Evolutionary conservation across 1,284 basidiomycete species (phyloP).

Genomic region (Ceratobasidium sp.): DNA sequence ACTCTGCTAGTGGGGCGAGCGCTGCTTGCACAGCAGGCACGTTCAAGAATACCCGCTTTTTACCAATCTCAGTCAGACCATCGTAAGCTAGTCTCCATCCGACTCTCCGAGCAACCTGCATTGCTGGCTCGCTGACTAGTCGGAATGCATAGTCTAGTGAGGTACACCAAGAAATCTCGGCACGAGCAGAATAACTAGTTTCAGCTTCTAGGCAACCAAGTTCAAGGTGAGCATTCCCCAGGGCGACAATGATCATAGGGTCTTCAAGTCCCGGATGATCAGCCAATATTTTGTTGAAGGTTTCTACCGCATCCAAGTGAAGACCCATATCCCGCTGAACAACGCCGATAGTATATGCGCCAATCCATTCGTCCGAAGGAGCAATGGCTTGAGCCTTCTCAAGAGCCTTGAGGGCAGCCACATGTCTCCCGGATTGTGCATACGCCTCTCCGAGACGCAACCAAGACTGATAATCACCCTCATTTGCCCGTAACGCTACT

Average conservation of each 20-base stretch:
- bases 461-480: conserved; percentile 82
- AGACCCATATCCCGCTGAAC: conserved; percentile 82
- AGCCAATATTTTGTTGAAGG: conserved; percentile 66
- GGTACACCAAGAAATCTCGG: conserved; percentile 71
- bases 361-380: conserved; percentile 79
- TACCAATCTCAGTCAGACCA: conserved; percentile 70
- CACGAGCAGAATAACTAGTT: conserved; percentile 74
- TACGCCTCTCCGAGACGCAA: conserved; percentile 92
- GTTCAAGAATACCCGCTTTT: conserved; percentile 49
- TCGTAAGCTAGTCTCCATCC: conserved; percentile 90
- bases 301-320: conserved; percentile 73
- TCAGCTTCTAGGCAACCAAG: conserved; percentile 69
- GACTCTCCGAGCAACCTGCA: conserved; percentile 67
- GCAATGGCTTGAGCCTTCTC: conserved; percentile 71
- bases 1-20: conserved; percentile 43
- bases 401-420: conserved; percentile 89
- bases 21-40: conserved; percentile 46
- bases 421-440: conserved; percentile 81
- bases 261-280: conserved; percentile 60
- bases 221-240: conserved; percentile 76
- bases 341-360: conserved; percentile 82
- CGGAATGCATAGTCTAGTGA: conserved; percentile 64
- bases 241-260: conserved; percentile 72
- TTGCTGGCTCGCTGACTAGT: conserved; percentile 58
- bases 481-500: conserved; percentile 80